Evolutionary conservation across 148 eudicot species (phyloP).

Genomic region (Amaranthus cruentus): DNA sequence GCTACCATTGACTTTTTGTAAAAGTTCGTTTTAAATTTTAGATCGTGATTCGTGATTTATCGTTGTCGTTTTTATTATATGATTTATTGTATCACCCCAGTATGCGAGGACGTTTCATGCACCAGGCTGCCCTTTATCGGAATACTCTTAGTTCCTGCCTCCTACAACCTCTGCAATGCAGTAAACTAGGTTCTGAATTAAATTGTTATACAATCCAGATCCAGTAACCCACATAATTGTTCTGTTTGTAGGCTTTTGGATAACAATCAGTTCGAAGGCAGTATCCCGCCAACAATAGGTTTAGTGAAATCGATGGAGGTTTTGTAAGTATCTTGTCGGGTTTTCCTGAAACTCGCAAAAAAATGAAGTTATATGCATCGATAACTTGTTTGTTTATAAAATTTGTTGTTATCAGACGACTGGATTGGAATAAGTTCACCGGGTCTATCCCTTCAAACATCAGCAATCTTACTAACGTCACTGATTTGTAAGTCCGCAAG

Average conservation of each 20-base stretch:
- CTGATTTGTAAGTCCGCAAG: constrained; percentile 45
- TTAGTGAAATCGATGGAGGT: constrained; percentile 52
- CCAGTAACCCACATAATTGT: neutral
- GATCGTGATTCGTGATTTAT: too few species aligned
- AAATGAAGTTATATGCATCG: neutral
- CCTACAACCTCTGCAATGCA: neutral
- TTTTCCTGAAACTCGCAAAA: neutral
- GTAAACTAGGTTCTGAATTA: neutral
- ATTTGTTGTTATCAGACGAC: constrained; percentile 46
- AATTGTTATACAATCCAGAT: neutral
- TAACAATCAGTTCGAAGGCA: constrained; percentile 50
- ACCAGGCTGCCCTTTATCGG: neutral
- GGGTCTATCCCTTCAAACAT: constrained; percentile 56
- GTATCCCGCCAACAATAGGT: constrained; percentile 57
- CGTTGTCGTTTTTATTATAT: too few species aligned
- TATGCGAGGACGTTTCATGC: too few species aligned
- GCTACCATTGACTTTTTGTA: too few species aligned
- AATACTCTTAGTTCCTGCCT: neutral
- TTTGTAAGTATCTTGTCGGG: constrained; percentile 51
- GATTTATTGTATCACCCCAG: too few species aligned
- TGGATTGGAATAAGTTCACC: constrained; percentile 55
- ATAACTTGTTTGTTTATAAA: neutral
- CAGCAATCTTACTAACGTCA: constrained; percentile 49
- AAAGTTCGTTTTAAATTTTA: too few species aligned
- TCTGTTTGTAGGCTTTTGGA: constrained; percentile 53